Conservation (phyloP, 495 filamentous ascomycete species). For the Podospora pseudoanserina region DNA sequence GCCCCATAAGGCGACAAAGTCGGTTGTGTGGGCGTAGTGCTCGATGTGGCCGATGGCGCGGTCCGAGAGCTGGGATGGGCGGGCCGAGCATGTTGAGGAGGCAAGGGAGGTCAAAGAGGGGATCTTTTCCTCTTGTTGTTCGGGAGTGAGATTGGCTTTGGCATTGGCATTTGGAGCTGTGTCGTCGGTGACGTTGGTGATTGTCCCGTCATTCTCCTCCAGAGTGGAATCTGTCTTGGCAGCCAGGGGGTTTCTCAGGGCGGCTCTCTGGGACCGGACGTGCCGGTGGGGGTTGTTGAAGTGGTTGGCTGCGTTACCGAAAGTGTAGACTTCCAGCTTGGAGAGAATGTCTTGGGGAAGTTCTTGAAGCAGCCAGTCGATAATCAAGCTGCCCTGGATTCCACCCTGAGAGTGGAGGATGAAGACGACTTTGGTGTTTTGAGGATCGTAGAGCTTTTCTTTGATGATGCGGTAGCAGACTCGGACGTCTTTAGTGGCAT, state of each 20-base stretch:
- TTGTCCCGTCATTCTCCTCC: background rate
- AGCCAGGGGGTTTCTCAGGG: conserved; percentile 25
- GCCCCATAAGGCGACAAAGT: conserved; percentile 75
- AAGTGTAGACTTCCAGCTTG: conserved; percentile 81
- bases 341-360: conserved; percentile 61
- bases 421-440: conserved; percentile 68
- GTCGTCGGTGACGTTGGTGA: background rate
- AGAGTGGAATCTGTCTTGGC: conserved; percentile 27
- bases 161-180: background rate
- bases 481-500: conserved; percentile 67
- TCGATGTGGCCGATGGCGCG: conserved; percentile 70
- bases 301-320: conserved; percentile 80
- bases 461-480: conserved; percentile 55
- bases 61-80: conserved; percentile 27
- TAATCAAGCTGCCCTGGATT: conserved; percentile 67
- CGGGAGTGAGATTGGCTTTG: background rate
- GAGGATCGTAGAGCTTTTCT: conserved; percentile 51
- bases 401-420: conserved; percentile 81
- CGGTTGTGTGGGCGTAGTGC: conserved; percentile 75
- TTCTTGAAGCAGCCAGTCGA: conserved; percentile 79
- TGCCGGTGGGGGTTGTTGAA: conserved; percentile 73
- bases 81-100: background rate
- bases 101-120: background rate
- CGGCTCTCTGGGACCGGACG: conserved; percentile 22
- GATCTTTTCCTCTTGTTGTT: background rate